phyloP scores from a whole-genome alignment of 2,329 filamentous ascomycete genomes.

The Fusarium sp. region DNA sequence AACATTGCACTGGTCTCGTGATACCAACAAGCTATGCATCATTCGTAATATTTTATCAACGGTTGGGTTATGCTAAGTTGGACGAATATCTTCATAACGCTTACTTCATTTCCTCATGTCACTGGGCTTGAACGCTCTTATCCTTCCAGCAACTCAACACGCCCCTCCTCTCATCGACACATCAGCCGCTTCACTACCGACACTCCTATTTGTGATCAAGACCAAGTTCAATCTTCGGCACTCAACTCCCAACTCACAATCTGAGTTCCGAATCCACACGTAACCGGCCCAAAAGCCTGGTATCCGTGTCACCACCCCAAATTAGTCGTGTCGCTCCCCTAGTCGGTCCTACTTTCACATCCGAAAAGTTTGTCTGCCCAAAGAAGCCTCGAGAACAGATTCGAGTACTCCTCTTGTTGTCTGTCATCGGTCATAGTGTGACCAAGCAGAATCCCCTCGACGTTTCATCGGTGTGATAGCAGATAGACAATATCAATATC shows the following conservation, averaged over 20 bases:
- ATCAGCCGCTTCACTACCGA: constrained; percentile 3
- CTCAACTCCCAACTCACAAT: background rate
- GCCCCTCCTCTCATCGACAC: background rate
- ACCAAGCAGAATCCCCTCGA: constrained; percentile 11
- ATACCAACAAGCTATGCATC: constrained; percentile 18
- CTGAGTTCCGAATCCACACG: background rate
- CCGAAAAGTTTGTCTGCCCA: constrained; percentile 3
- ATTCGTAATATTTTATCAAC: constrained; percentile 2
- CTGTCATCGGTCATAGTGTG: constrained; percentile 7
- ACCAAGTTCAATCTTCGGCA: constrained; percentile 1
- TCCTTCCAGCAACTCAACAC: constrained; percentile 3
- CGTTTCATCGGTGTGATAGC: constrained; percentile 20
- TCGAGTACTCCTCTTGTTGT: background rate
- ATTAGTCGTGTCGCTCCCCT: background rate
- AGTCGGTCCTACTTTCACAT: constrained; percentile 21
- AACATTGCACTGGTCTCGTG: constrained; percentile 19
- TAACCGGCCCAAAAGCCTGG: constrained; percentile 10
- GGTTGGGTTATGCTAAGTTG: constrained; percentile 15
- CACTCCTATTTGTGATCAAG: constrained; percentile 2
- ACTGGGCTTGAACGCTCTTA: constrained; percentile 12
- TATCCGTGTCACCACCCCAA: constrained; percentile 5
- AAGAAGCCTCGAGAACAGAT: constrained; percentile 11
- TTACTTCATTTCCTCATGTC: constrained; percentile 2
- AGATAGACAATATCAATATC: constrained; percentile 22
- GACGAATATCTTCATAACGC: constrained; percentile 26